phyloP scores from a whole-genome alignment of 805 yeast species.

The Saccharomyces cerevisiae region DNA sequence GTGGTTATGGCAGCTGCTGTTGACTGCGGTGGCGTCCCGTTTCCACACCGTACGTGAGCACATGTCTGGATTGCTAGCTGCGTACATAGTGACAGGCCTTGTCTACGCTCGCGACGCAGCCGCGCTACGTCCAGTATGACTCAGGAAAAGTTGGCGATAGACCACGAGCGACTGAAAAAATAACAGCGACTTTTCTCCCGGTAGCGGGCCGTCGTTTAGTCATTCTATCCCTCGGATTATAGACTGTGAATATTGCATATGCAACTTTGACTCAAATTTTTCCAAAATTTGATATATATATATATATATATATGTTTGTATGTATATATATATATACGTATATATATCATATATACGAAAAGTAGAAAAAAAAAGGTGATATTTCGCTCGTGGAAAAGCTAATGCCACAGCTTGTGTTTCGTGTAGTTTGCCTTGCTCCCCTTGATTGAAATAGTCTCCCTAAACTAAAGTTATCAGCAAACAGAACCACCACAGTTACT shows the following conservation, averaged over 20 bases:
- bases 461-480: neutral
- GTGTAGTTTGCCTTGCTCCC: neutral
- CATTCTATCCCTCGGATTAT: neutral
- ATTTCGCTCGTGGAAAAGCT: neutral
- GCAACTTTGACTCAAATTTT: neutral
- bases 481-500: neutral
- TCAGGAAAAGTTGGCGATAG: neutral
- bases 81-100: slow-evolving; percentile 35
- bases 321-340: neutral
- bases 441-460: neutral
- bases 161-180: neutral
- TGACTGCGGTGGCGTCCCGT: slow-evolving; percentile 57
- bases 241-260: neutral
- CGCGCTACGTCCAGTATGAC: neutral
- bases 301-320: neutral
- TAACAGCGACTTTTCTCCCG: neutral
- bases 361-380: neutral
- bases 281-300: neutral
- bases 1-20: slow-evolving; percentile 83
- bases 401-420: neutral
- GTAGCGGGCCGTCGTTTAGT: neutral
- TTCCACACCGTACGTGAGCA: slow-evolving; percentile 80
- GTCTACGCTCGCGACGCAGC: slow-evolving; percentile 5
- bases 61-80: slow-evolving; percentile 58
- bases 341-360: neutral